These are phyloP conservation scores for Microdochium paspali DNA, from an alignment of 2,329 filamentous ascomycete genomes.

Conservation along the genomic window DNA sequence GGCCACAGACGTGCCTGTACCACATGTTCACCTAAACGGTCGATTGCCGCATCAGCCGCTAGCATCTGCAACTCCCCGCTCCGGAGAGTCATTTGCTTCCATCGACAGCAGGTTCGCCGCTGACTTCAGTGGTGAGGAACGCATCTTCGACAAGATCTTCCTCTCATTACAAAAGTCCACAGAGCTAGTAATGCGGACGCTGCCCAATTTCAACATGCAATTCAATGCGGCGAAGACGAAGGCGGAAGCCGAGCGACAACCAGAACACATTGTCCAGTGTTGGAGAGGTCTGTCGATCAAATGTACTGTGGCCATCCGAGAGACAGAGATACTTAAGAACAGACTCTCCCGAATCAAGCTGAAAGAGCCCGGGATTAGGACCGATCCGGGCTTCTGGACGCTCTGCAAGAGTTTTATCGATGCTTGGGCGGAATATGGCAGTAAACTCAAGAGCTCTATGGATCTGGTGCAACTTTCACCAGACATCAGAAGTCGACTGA, in stretches of 20 bases:
- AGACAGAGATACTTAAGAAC: conserved; percentile 62
- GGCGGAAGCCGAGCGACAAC: conserved; percentile 49
- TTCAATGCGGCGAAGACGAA: conserved; percentile 54
- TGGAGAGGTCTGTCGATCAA: conserved; percentile 66
- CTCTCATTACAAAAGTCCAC: conserved; percentile 64
- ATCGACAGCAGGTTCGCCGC: conserved; percentile 41
- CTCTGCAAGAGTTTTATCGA: conserved; percentile 68
- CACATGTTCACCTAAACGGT: conserved; percentile 37
- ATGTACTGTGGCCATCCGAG: conserved; percentile 60
- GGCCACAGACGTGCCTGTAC: conserved; percentile 41
- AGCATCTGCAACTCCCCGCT: conserved; percentile 64
- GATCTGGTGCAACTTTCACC: conserved; percentile 43
- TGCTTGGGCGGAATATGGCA: conserved; percentile 59
- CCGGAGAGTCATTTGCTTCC: conserved; percentile 69
- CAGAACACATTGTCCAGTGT: conserved; percentile 50
- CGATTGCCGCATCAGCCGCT: conserved; percentile 44
- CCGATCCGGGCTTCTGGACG: conserved; percentile 52
- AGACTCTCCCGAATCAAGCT: conserved; percentile 74
- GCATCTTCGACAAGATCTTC: conserved; percentile 75
- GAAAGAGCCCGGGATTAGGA: conserved; percentile 70
- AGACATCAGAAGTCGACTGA: conserved; percentile 65
- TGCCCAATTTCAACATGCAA: conserved; percentile 62
- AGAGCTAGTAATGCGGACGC: conserved; percentile 60
- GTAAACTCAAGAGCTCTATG: conserved; percentile 45
- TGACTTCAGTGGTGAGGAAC: conserved; percentile 68